Evolutionary conservation across 768 basidiomycete species (phyloP), one percentile per base, ranked within the genome.

Genomic region (Russula emetica): DNA sequence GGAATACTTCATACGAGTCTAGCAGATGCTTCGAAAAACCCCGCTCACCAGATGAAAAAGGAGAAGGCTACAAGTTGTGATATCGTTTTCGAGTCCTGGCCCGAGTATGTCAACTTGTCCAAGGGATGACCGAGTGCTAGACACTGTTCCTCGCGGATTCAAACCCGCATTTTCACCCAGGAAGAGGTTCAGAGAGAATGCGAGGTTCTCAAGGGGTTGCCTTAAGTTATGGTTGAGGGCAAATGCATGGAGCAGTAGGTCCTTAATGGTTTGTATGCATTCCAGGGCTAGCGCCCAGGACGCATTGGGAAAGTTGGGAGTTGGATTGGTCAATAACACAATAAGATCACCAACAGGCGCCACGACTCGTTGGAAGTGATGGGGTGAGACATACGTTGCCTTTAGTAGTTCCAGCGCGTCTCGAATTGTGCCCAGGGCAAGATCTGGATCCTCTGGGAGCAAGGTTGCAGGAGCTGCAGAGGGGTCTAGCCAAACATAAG

Each of bases 401-500:
- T 51, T 38, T 16, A 69, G 42, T 44, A 69, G 30, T 55, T 61
- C 66, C 34, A 69, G 40, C 18, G 66, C 59, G 36, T 69, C 66
- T 26, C 74, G 67, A 44, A 87, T 77, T 14, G 80, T 85, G 53
- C 76, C 77, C 24, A 90, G 71, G 20, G 85, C 74, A 30, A 74
- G 73, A 4, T 78, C 75, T 9, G 83, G 76, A 6, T 83, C 77
- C 64, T 84, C 81, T 22, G 77, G 68, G 24, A 76, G 77, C 2
- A 83, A 76, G 20, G 88, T 77, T 18, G 87, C 72, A 6, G 87
- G 86, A 9, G 83, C 72, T 0, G 83, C 76, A 4, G 81, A 74
- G 58, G 81, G 66, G 14, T 83, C 82, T 40, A 84, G 82, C 22
- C 82, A 75, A 70, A 87, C 85, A 71, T 88, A 86, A 2, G 76